Evolutionary conservation across 2,329 filamentous ascomycete species (phyloP).

Genomic region (Nannizziopsis barbatae): DNA sequence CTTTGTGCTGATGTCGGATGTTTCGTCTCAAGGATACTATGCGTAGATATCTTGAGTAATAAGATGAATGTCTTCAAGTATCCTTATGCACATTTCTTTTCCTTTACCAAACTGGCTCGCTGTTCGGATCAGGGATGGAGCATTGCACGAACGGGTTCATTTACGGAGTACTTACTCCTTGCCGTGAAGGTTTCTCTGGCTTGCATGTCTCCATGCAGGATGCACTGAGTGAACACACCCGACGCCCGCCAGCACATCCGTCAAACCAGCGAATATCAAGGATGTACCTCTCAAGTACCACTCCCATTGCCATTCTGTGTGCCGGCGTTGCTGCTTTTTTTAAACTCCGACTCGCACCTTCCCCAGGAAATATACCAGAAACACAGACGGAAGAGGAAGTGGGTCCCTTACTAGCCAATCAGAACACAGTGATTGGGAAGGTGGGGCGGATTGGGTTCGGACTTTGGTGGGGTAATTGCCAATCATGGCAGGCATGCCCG

Average conservation of each 20-base stretch:
- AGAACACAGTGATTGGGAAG: neutral
- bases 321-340: neutral
- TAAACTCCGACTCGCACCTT: neutral
- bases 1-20: neutral
- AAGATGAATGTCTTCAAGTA: too few species aligned
- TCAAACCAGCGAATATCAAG: neutral
- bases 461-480: slow-evolving; percentile 1
- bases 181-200: too few species aligned
- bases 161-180: too few species aligned
- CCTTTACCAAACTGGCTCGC: too few species aligned
- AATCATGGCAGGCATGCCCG: neutral
- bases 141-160: too few species aligned
- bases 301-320: neutral
- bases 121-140: too few species aligned
- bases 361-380: neutral
- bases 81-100: too few species aligned
- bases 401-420: neutral
- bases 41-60: too few species aligned
- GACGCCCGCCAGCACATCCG: neutral
- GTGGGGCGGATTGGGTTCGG: neutral
- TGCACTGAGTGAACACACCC: neutral
- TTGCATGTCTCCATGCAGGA: neutral
- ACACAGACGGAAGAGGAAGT: neutral
- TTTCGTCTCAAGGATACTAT: neutral
- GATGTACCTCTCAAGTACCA: slow-evolving; percentile 3